These are phyloP conservation scores for Stylonectria norvegica DNA, from an alignment of 2,329 filamentous ascomycete species.

Conservation along the genomic window DNA sequence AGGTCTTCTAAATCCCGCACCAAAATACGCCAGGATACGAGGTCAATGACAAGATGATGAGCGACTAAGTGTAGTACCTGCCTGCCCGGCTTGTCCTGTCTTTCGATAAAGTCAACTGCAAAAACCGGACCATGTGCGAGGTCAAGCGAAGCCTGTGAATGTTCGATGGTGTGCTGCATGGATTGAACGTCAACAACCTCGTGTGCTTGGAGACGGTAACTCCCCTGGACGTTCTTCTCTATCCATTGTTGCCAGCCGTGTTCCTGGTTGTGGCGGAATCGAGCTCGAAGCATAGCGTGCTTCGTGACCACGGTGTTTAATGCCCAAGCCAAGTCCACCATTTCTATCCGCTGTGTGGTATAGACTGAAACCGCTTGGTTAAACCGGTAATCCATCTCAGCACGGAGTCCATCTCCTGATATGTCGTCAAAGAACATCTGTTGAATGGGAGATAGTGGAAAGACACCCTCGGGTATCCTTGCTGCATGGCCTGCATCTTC, in stretches of 20 bases:
- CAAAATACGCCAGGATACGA: conserved; percentile 46
- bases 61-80: conserved; percentile 4
- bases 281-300: conserved; percentile 8
- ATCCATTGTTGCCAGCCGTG: conserved; percentile 2
- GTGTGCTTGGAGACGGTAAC: conserved; percentile 14
- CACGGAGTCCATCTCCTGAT: not conserved
- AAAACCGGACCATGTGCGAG: conserved; percentile 14
- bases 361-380: conserved; percentile 38
- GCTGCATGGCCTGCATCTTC: not conserved
- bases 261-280: conserved; percentile 1
- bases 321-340: not conserved
- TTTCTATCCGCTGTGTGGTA: conserved; percentile 14
- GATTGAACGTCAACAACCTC: not conserved
- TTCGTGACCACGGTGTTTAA: conserved; percentile 2
- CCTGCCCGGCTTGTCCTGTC: conserved; percentile 1
- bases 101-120: conserved; percentile 12
- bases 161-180: not conserved
- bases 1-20: conserved; percentile 6
- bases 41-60: conserved; percentile 32
- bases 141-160: conserved; percentile 3
- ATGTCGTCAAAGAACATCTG: conserved; percentile 31
- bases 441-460: conserved; percentile 40
- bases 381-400: not conserved
- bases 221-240: conserved; percentile 10
- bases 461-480: conserved; percentile 12